Conservation (phyloP, 2,329 filamentous ascomycete species). For the Epichloe sp. region DNA sequence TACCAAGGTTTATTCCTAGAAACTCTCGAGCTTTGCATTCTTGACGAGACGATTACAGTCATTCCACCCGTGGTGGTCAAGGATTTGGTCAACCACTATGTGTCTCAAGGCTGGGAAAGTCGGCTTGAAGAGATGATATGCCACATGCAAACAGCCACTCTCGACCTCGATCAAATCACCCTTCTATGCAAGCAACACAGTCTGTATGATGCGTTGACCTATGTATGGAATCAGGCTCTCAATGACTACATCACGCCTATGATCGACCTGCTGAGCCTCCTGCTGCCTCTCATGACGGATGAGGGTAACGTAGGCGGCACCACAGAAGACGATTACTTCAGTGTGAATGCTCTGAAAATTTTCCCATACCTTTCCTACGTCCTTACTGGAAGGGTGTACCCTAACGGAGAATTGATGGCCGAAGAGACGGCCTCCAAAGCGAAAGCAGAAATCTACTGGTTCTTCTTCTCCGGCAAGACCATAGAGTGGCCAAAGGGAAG, state of each 20-base stretch:
- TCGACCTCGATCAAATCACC: slow-evolving; percentile 91
- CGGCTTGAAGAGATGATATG: slow-evolving; percentile 90
- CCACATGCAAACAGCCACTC: slow-evolving; percentile 75
- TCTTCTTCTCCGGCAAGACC: slow-evolving; percentile 76
- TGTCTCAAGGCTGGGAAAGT: slow-evolving; percentile 58
- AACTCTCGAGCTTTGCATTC: slow-evolving; percentile 74
- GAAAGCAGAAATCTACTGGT: slow-evolving; percentile 84
- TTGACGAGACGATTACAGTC: slow-evolving; percentile 60
- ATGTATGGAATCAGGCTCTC: slow-evolving; percentile 90
- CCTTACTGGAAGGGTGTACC: slow-evolving; percentile 82
- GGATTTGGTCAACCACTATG: slow-evolving; percentile 70
- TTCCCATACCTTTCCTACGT: slow-evolving; percentile 92
- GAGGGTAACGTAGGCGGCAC: slow-evolving; percentile 39
- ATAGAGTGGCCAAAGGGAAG: slow-evolving; percentile 61
- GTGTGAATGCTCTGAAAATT: slow-evolving; percentile 70
- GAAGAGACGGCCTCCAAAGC: slow-evolving; percentile 62
- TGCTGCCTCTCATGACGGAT: slow-evolving; percentile 44
- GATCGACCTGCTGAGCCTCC: slow-evolving; percentile 65
- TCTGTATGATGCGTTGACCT: slow-evolving; percentile 88
- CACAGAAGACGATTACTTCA: slow-evolving; percentile 47
- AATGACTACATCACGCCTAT: slow-evolving; percentile 83
- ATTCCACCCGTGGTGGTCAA: slow-evolving; percentile 80
- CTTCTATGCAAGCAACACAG: slow-evolving; percentile 80
- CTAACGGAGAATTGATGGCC: slow-evolving; percentile 62
- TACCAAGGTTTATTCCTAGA: slow-evolving; percentile 70